These are phyloP conservation scores for Penicillium vulpinum DNA, from an alignment of 2,329 filamentous ascomycete species.

Conservation along the genomic window DNA sequence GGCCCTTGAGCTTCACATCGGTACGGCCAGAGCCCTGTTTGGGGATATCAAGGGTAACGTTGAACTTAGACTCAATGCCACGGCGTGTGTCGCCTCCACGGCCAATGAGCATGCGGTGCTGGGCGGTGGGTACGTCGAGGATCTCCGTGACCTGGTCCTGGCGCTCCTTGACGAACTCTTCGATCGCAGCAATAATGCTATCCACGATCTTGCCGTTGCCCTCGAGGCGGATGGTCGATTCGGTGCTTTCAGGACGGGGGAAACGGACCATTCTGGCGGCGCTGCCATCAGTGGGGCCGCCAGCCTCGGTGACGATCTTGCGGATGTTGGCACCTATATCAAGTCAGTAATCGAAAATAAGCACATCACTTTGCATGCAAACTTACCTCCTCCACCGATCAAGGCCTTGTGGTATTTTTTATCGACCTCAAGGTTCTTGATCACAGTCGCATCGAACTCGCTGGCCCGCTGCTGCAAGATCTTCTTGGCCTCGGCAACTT, in stretches of 20 bases:
- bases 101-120: slow-evolving; percentile 89
- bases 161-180: slow-evolving; percentile 77
- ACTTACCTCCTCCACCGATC: slow-evolving; percentile 84
- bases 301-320: slow-evolving; percentile 81
- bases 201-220: slow-evolving; percentile 81
- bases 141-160: slow-evolving; percentile 77
- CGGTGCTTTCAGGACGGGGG: slow-evolving; percentile 81
- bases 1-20: slow-evolving; percentile 81
- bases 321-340: slow-evolving; percentile 75
- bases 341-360: slow-evolving; percentile 40
- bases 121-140: slow-evolving; percentile 81
- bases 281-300: slow-evolving; percentile 82
- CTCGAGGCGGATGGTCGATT: slow-evolving; percentile 82
- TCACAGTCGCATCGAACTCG: slow-evolving; percentile 86
- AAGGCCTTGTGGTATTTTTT: slow-evolving; percentile 84
- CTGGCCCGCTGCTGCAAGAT: slow-evolving; percentile 81
- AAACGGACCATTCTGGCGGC: slow-evolving; percentile 92
- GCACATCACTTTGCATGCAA: not conserved
- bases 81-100: slow-evolving; percentile 86
- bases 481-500: slow-evolving; percentile 90
- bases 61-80: slow-evolving; percentile 81
- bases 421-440: slow-evolving; percentile 83
- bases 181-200: slow-evolving; percentile 80
- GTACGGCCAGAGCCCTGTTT: slow-evolving; percentile 82
- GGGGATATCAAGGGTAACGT: slow-evolving; percentile 84